These are phyloP conservation scores for Jaapia argillacea DNA, from an alignment of 768 basidiomycete species.

Conservation along the genomic window DNA sequence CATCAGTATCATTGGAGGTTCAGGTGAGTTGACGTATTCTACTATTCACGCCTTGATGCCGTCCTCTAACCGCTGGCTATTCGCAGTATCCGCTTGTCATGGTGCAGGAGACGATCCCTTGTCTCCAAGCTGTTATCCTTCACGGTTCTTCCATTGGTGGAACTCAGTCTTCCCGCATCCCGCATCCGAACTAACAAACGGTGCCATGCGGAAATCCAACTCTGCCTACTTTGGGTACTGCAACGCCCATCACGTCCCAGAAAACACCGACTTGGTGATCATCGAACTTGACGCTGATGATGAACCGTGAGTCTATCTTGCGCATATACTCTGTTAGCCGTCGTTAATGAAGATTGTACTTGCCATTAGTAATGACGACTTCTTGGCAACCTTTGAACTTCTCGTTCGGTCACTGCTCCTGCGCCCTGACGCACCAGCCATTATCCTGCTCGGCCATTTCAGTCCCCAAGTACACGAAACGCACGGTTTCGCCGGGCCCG, in stretches of 20 bases:
- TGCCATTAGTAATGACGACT: slow-evolving; percentile 48
- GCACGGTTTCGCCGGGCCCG: slow-evolving; percentile 83
- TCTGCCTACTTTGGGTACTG: slow-evolving; percentile 96
- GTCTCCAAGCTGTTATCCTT: slow-evolving; percentile 79
- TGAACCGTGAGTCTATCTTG: slow-evolving; percentile 49
- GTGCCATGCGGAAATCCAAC: slow-evolving; percentile 85
- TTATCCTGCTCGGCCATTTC: slow-evolving; percentile 94
- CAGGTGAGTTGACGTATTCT: slow-evolving; percentile 39
- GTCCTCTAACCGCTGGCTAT: no score
- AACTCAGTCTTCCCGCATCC: slow-evolving; percentile 96
- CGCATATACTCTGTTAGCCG: slow-evolving; percentile 1
- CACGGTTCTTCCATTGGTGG: slow-evolving; percentile 97
- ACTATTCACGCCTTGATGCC: not conserved
- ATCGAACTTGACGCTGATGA: slow-evolving; percentile 93
- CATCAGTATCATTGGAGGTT: slow-evolving; percentile 85
- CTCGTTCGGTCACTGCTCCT: slow-evolving; percentile 88
- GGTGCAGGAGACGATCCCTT: slow-evolving; percentile 90
- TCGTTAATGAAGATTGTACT: not conserved
- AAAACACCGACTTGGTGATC: slow-evolving; percentile 89
- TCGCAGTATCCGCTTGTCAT: slow-evolving; percentile 90
- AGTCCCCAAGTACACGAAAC: slow-evolving; percentile 71
- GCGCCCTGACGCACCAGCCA: slow-evolving; percentile 84
- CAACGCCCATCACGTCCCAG: slow-evolving; percentile 87
- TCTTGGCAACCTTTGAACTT: slow-evolving; percentile 82
- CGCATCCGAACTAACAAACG: slow-evolving; percentile 95